Percentiles rank a stretch among this genome's conserved stretches.
Conservation (phyloP, 495 filamentous ascomycete genomes). For the Hypoxylon crocopeplum region DNA sequence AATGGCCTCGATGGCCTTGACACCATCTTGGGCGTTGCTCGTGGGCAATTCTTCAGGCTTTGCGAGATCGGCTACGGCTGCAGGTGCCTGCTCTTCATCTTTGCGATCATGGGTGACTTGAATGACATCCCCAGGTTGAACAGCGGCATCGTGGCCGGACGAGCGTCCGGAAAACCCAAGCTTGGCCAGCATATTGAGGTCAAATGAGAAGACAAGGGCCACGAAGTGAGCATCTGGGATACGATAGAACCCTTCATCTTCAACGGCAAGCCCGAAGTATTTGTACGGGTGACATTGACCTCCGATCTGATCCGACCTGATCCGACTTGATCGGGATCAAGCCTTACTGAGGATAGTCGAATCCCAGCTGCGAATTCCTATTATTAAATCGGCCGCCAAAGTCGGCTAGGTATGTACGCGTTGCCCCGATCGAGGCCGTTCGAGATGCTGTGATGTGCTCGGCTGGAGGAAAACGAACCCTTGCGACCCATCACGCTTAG, state of each 20-base stretch:
- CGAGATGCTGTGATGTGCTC: neutral
- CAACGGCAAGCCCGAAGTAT: neutral
- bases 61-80: neutral
- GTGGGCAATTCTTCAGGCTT: conserved; percentile 1
- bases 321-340: neutral
- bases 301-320: too few relatives aligned
- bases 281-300: neutral
- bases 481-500: neutral
- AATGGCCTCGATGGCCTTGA: conserved; percentile 43
- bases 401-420: neutral
- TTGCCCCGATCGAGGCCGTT: neutral
- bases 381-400: neutral
- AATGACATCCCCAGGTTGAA: neutral
- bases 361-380: neutral
- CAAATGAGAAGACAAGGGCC: too few relatives aligned
- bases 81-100: neutral
- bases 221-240: too few relatives aligned
- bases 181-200: neutral
- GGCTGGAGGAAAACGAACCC: neutral
- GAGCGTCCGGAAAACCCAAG: neutral
- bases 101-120: neutral
- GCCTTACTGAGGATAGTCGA: neutral
- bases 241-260: neutral
- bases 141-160: neutral
- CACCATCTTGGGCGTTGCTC: conserved; percentile 39